phyloP scores from a whole-genome alignment of 148 eudicot genomes.

The Cornus suecica region DNA sequence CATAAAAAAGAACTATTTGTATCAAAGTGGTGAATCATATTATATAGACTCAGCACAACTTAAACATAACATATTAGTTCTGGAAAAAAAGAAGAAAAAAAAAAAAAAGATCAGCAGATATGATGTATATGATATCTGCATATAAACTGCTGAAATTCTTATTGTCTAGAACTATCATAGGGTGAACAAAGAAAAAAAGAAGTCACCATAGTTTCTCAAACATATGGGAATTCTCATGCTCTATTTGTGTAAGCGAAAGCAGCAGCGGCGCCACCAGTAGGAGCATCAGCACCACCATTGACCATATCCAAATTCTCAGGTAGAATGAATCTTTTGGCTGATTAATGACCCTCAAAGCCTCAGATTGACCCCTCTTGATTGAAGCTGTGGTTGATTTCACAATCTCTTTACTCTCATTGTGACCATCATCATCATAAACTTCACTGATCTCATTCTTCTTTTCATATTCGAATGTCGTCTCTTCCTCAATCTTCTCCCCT shows the following conservation, averaged over 20 bases:
- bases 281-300: background rate
- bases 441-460: background rate
- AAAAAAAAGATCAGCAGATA: too few relatives aligned
- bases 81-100: too few relatives aligned
- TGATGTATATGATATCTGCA: background rate
- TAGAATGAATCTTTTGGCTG: background rate
- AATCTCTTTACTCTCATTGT: background rate
- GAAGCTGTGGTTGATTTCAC: background rate
- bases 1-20: too few relatives aligned
- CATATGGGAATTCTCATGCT: conserved; percentile 15
- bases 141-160: background rate
- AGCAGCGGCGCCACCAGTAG: conserved; percentile 10
- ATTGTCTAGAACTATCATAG: background rate
- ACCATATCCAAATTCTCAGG: conserved; percentile 14
- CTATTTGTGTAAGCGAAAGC: conserved; percentile 8
- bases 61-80: too few relatives aligned
- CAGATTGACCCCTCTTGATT: background rate
- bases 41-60: too few relatives aligned
- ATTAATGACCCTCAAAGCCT: background rate
- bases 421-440: background rate
- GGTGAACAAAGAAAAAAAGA: background rate
- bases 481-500: conserved; percentile 11
- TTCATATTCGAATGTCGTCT: background rate
- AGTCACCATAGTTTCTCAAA: background rate
- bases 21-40: too few relatives aligned